Evolutionary conservation across 2,329 filamentous ascomycete genomes (phyloP).

Genomic region (Harringtonia lauricola): DNA sequence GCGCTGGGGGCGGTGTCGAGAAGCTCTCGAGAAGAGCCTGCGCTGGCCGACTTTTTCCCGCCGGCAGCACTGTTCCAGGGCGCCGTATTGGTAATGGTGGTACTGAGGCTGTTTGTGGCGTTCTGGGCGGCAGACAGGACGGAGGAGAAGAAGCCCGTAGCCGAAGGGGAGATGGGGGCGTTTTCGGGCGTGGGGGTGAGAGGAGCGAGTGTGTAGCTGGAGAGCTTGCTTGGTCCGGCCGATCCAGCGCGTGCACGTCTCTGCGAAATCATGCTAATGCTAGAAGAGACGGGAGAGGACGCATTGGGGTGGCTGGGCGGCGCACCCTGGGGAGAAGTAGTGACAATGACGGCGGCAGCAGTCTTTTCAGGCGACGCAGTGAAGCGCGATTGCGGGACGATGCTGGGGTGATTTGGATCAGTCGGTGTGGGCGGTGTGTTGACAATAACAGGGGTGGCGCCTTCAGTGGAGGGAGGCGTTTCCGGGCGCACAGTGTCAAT

Average conservation of each 20-base stretch:
- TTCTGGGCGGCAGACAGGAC: conserved; percentile 90
- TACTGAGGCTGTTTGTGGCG: conserved; percentile 67
- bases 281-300: conserved; percentile 34
- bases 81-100: conserved; percentile 56
- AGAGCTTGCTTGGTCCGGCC: conserved; percentile 74
- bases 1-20: conserved; percentile 3
- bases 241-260: conserved; percentile 42
- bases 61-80: conserved; percentile 30
- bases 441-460: conserved; percentile 43
- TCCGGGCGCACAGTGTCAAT: conserved; percentile 25
- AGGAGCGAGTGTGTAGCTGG: conserved; percentile 60
- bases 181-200: conserved; percentile 67
- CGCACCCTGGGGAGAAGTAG: too few species aligned
- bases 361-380: conserved; percentile 2
- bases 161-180: conserved; percentile 36
- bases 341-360: conserved; percentile 2
- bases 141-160: conserved; percentile 79
- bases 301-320: conserved; percentile 31
- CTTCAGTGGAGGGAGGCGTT: conserved; percentile 36
- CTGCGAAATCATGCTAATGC: conserved; percentile 62
- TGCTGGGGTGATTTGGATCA: conserved; percentile 23
- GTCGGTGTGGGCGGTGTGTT: conserved; percentile 57
- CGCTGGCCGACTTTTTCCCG: conserved; percentile 20
- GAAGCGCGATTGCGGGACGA: background rate
- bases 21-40: background rate